Conservation (phyloP, 495 filamentous ascomycete species). For the Tuber borchii region DNA sequence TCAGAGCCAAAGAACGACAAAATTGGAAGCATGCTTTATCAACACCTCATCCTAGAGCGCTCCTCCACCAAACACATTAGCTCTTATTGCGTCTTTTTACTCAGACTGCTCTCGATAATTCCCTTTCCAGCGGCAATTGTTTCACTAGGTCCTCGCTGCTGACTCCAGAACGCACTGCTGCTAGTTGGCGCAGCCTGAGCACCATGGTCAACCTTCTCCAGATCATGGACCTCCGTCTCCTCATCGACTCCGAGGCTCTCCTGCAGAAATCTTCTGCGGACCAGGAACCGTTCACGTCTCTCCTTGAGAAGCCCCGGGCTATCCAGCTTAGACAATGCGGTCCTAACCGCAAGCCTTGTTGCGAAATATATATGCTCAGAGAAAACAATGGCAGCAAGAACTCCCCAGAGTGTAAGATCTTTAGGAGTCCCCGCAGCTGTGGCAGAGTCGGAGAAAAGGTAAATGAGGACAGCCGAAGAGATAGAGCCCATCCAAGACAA, state of each 20-base stretch:
- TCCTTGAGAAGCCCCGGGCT: slow-evolving; percentile 77
- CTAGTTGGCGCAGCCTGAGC: slow-evolving; percentile 45
- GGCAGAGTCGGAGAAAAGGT: slow-evolving; percentile 66
- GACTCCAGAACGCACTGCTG: slow-evolving; percentile 56
- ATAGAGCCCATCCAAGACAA: slow-evolving; percentile 87
- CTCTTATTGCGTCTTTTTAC: slow-evolving; percentile 56
- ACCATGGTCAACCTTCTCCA: slow-evolving; percentile 24
- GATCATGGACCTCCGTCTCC: slow-evolving; percentile 39
- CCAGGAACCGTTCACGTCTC: slow-evolving; percentile 63
- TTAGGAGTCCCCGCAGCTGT: slow-evolving; percentile 53
- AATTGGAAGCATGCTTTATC: not conserved
- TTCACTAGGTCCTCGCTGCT: slow-evolving; percentile 59
- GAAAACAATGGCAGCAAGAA: slow-evolving; percentile 77
- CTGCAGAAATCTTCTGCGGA: slow-evolving; percentile 44
- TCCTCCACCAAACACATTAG: not conserved
- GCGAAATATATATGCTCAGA: slow-evolving; percentile 80
- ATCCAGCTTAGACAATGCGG: slow-evolving; percentile 71
- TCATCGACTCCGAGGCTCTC: slow-evolving; percentile 48
- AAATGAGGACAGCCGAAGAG: slow-evolving; percentile 75
- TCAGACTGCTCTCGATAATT: slow-evolving; percentile 44
- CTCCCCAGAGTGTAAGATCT: slow-evolving; percentile 68
- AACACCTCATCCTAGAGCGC: not conserved
- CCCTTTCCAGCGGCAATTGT: slow-evolving; percentile 54
- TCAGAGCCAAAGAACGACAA: not conserved
- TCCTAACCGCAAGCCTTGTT: slow-evolving; percentile 61